Evolutionary conservation across 139 green algal genomes (phyloP), one percentile per base, ranked within the genome.

Genomic region (Coelastrella sp.): DNA sequence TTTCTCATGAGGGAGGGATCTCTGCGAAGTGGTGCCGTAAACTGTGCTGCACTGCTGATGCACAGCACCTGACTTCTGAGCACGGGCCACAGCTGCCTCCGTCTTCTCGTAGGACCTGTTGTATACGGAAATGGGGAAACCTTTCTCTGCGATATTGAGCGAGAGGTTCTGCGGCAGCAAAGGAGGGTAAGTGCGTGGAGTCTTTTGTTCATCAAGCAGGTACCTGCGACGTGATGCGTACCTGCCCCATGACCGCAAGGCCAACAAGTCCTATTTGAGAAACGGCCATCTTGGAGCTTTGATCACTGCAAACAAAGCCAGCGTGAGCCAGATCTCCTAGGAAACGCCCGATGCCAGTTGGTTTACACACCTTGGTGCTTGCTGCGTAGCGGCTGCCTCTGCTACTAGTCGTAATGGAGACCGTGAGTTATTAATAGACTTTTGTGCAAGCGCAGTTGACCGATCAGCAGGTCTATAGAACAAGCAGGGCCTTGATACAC

Each of bases 181-280:
- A n/a, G 10, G 83, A 59, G 59, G 11, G 3, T 35, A 27, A 60
- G 25, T 57, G 75, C 75, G 24, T 14, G 78, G 27, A 87, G 20
- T 27, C 25, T 20, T 11, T 61, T 8, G 8, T 19, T 58, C 25
- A 59, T 73, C 9, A 22, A 58, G 60, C 17, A 66, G 35, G 63
- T 82, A 58, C 20, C n/a, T 27, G 15, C 7, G 49, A 24, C 22
- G 35, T 65, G 35, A 83, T 61, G 65, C 78, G 22, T 11, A 99
- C 97, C 97, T 99, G 98, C 6, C 98, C 98, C 98, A 99, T 99
- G 24, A 99, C 98, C 4, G 98, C 98, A 78, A 99, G 92, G 35
- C 98, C 98, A 22, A 98, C 92, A 1, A 99, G 96, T 17, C 98
- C 98, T 79, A 99, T 97, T 85, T 96, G 63, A 8, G 95, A 96